A percentile compares a stretch with the other conserved stretches of the same genome.
Evolutionary conservation across 2,329 filamentous ascomycete species (phyloP).

Genomic region (Xylariaceae sp.): DNA sequence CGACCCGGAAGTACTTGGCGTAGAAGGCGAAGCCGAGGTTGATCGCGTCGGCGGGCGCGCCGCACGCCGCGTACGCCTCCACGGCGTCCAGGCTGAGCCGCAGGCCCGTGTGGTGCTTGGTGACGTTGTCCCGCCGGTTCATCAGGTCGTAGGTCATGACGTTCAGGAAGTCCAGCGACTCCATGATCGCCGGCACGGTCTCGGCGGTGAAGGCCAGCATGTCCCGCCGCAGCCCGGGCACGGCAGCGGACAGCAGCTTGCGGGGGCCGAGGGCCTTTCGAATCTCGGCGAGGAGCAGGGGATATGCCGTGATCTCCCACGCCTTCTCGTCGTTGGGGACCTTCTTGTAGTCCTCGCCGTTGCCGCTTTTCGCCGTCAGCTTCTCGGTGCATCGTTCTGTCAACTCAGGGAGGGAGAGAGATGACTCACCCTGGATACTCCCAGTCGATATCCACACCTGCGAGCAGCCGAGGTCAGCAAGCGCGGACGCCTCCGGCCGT

Average conservation of each 20-base stretch:
- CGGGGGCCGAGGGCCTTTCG: slow-evolving; percentile 47
- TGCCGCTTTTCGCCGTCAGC: slow-evolving; percentile 41
- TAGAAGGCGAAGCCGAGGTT: slow-evolving; percentile 65
- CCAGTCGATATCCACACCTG: slow-evolving; percentile 57
- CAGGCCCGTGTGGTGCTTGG: slow-evolving; percentile 57
- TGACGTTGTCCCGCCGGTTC: slow-evolving; percentile 61
- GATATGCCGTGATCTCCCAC: slow-evolving; percentile 55
- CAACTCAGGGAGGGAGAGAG: not conserved
- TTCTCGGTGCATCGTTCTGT: slow-evolving; percentile 9
- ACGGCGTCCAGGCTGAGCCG: slow-evolving; percentile 45
- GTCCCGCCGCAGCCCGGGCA: slow-evolving; percentile 54
- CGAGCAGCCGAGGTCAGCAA: not conserved
- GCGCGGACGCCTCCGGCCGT: too few relatives aligned
- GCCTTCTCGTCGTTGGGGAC: slow-evolving; percentile 51
- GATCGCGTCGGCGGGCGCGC: slow-evolving; percentile 46
- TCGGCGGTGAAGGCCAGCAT: slow-evolving; percentile 59
- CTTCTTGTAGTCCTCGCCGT: slow-evolving; percentile 60
- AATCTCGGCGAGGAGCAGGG: slow-evolving; percentile 51
- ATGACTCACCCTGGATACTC: slow-evolving; percentile 34
- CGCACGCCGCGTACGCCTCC: slow-evolving; percentile 51
- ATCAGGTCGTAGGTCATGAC: slow-evolving; percentile 67
- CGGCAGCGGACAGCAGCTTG: slow-evolving; percentile 59
- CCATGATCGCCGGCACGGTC: slow-evolving; percentile 51
- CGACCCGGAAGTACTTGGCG: slow-evolving; percentile 57
- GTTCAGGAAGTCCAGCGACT: slow-evolving; percentile 58